Evolutionary conservation across 768 basidiomycete genomes (phyloP), one percentile per base, ranked within the genome.

Genomic region (Tricholoma matsutake): DNA sequence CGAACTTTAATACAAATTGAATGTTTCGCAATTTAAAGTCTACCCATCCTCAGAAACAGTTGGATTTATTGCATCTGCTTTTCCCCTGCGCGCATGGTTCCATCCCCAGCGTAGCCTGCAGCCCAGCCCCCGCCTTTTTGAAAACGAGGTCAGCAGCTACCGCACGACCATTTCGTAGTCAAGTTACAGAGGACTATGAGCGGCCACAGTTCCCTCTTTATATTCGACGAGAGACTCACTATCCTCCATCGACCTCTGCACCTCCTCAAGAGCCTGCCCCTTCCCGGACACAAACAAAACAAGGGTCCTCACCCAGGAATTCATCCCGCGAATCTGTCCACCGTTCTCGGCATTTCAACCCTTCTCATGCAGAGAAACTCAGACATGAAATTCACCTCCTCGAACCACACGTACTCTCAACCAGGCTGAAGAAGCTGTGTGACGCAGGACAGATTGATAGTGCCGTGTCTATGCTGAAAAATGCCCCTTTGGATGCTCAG

Each of bases 401-500:
- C 18, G 79, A 83, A 49, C 89, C 91, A 11, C 82, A 88, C 69
- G 77, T 83, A 1, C 83, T 92, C 28, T 82, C 87, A 0, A 56
- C 67, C 25, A 78, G 89, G 58, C 73, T 92, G 54, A 84, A 81
- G 67, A 82, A 79, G 63, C 76, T 89, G 6, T 84, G 83, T 57
- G 76, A 81, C 10, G 70, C 74, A 10, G 84, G 81, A 10, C 79
- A 86, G 56, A 43, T 90, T 34, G 84, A 87, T 56, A 80, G 79
- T 2, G 92, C 92, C 0, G 78, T 91, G 4, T 69, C 77, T 25
- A 82, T 86, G 73, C 78, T 94, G n/a, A 83, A 88, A 67, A 84
- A 80, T 39, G 76, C 86, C 18, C 90, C 92, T 22, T 75, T 83
- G 53, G 89, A 88, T 64, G 87, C 91, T 0, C 88, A 91, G 68